These are phyloP conservation scores for Rhodotorula sp. DNA, from an alignment of 1,284 basidiomycete species.

Conservation along the genomic window DNA sequence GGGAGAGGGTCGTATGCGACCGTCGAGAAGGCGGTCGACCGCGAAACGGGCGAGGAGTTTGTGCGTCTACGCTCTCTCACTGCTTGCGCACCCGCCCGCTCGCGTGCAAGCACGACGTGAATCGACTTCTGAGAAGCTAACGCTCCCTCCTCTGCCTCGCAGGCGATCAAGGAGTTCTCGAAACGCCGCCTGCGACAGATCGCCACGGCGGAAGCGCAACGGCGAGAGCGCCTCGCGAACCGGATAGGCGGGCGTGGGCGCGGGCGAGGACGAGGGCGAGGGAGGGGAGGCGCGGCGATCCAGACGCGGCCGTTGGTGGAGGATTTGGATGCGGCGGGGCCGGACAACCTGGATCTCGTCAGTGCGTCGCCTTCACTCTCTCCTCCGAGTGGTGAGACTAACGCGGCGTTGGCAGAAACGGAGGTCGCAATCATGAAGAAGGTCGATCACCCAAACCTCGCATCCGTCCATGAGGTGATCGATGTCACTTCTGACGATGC, in stretches of 20 bases:
- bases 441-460: conserved; percentile 50
- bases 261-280: conserved; percentile 26
- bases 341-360: conserved; percentile 39
- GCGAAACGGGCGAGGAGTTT: conserved; percentile 42
- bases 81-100: too few species aligned
- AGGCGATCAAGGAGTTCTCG: conserved; percentile 48
- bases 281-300: conserved; percentile 3
- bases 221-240: conserved; percentile 20
- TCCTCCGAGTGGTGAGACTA: not conserved
- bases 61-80: conserved; percentile 13
- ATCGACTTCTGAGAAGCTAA: rapidly evolving
- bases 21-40: conserved; percentile 44
- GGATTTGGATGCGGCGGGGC: conserved; percentile 26
- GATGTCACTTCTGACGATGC: conserved; percentile 58
- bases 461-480: conserved; percentile 59
- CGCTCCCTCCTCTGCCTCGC: not conserved
- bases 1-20: conserved; percentile 46
- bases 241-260: conserved; percentile 9
- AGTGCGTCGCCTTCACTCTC: not conserved
- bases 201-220: conserved; percentile 24
- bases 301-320: not conserved
- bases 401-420: conserved; percentile 15
- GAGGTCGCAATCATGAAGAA: conserved; percentile 49
- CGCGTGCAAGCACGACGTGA: too few species aligned
- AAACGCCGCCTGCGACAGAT: conserved; percentile 42